Conservation (phyloP, 768 basidiomycete species). For the Boletus eberwhitei region DNA sequence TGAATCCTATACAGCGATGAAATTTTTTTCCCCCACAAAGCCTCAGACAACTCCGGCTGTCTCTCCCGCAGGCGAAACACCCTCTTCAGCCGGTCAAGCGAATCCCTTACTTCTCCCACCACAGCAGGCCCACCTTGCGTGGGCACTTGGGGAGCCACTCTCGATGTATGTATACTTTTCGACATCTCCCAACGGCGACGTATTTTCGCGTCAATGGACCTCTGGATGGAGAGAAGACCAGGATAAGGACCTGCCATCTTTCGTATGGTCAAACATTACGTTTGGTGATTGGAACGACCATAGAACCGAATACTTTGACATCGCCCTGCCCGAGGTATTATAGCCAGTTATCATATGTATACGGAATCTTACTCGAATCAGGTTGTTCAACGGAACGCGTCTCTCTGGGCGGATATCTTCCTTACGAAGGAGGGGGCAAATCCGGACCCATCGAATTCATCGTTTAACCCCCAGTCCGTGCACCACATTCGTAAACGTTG, state of each 20-base stretch:
- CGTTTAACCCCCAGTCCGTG: conserved; percentile 54
- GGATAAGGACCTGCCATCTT: conserved; percentile 55
- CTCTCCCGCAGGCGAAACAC: conserved; percentile 21
- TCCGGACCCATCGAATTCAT: conserved; percentile 56
- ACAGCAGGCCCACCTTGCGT: conserved; percentile 49
- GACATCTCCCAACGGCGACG: conserved; percentile 57
- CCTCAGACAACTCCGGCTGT: conserved; percentile 30
- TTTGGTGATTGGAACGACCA: conserved; percentile 74
- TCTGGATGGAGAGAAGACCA: conserved; percentile 45
- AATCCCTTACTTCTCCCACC: conserved; percentile 56
- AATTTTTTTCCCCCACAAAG: conserved; percentile 39
- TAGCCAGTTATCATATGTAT: background rate
- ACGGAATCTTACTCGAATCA: conserved; percentile 28
- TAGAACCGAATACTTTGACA: conserved; percentile 50
- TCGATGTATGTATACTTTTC: conserved; percentile 75
- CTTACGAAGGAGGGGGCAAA: conserved; percentile 62
- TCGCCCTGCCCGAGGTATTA: conserved; percentile 67
- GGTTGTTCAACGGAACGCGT: conserved; percentile 75
- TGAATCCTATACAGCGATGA: conserved; percentile 37
- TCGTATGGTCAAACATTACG: conserved; percentile 75
- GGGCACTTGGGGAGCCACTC: conserved; percentile 57
- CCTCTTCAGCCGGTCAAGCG: conserved; percentile 24
- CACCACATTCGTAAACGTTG: conserved; percentile 74
- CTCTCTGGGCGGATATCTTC: conserved; percentile 82
- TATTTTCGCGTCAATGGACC: conserved; percentile 56